Base-by-base conservation (phyloP, 331 rosid genomes). In the Pyrus hybrid region DNA sequence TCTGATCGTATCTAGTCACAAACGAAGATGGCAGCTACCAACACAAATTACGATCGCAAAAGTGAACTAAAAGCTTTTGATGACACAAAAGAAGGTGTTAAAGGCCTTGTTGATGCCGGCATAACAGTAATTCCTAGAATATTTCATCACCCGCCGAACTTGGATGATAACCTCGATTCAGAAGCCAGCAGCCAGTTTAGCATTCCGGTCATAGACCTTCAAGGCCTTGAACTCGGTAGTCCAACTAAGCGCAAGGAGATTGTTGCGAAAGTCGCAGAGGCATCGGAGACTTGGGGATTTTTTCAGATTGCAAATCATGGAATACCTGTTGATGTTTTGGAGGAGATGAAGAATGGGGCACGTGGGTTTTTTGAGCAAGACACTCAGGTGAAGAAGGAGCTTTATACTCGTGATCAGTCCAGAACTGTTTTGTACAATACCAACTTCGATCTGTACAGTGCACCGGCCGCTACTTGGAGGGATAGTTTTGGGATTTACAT, bases 91-190 rank as follows among this genome's bases (percentile, higher is more conserved):
- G 71, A 78, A 16, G 96, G 92, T 32, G 93, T 92, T 1, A 90
- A 90, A 73, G 93, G 93, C 17, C 88, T 88, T 8, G 86, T 85
- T 11, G 93, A 91, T 80, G 84, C 90, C 14, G 88, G 89, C 0
- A 28, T 83, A 7, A 41, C 86, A 0, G 71, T 80, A 58, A 68
- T 91, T 14, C 92, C 97, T 63, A 66, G 51, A 20, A 71, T 87
- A 3, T 91, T 91, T 71, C 14, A 73, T 78, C 86, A 80, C 14
- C 88, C 78, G n/a, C 80, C 25, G 3, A 7, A 2, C 8, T 49
- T 6, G 56, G 56, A 49, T 16, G 17, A 18, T 1, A 6, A 20
- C 35, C 72, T 77, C 2, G 64, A 43, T 43, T 32, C 66, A 13
- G 63, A 77, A 9, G 45, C 64, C 43, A 35, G 43, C 54, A 60